Base-by-base conservation (phyloP, 179 eudicot genomes). In the Corrigiola litoralis region DNA sequence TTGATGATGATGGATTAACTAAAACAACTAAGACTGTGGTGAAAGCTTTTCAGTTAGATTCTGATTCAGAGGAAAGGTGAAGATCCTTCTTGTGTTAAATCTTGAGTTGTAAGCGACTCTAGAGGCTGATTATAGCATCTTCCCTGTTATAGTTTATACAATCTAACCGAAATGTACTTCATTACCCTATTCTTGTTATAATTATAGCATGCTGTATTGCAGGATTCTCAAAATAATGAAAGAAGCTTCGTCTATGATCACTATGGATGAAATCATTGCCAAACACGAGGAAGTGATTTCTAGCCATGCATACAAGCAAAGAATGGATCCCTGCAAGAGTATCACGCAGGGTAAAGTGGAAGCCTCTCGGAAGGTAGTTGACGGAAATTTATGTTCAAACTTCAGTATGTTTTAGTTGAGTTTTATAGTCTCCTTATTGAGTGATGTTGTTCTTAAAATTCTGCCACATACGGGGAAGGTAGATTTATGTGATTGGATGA, bases 301-400 rank as follows among this genome's bases (percentile, higher is more conserved):
- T 60, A 66, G 71, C 31, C 70, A 70, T 67, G 27, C 70, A 25
- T 70, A 68, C 69, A 67, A 80, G 72, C 63, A 64, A 37, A 77
- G 45, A 37, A 55, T 23, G 72, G 67, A 50, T 12, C 51, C 73
- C 67, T 84, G 82, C 56, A 81, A 77, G 75, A 67, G 51, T 61
- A 75, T 79, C 40, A 82, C 96, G 1, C 49, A 10, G 56, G 97
- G 96, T 63, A 92, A 78, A 77, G 95, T 92, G 78, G 85, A 83
- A 63, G 74, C 50, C 31, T 76, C 61, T 45, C 77, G 84, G 49
- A 52, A 82, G 87, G 97, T 89, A 78, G 49, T 8, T 56, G 32
- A 50, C 56, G 6, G 29, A 27, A 51, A 51, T 51, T n/a, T 29
- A 27, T 21, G 56, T 28, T 24, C 16, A 24, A 50, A 50, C 29